Percentiles rank a stretch among this genome's conserved stretches.
Evolutionary conservation across 305 asterid genomes (phyloP).

Genomic region (Solanum hybrid): DNA sequence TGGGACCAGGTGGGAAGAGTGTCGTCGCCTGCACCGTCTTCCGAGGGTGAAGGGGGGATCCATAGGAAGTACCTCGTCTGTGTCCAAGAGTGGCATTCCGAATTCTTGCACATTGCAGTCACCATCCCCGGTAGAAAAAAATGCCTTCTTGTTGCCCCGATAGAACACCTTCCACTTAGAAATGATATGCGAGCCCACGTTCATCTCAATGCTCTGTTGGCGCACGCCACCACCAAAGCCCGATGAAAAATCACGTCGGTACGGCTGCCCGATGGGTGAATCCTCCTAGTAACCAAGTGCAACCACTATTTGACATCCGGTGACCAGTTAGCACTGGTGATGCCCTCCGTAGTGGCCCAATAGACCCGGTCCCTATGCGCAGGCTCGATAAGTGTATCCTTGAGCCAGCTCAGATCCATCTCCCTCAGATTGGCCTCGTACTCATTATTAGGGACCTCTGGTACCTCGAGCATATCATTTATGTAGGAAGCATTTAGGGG

Average conservation of each 20-base stretch:
- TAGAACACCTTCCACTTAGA: neutral
- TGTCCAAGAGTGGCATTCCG: neutral
- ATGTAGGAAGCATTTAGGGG: neutral
- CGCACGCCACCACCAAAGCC: neutral
- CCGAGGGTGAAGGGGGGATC: neutral
- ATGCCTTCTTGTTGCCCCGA: neutral
- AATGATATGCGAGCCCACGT: neutral
- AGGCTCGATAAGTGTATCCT: neutral
- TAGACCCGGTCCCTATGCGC: neutral
- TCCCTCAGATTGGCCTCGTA: neutral
- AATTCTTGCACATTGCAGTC: neutral
- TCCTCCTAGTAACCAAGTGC: neutral
- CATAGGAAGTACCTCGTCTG: neutral
- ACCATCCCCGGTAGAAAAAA: neutral
- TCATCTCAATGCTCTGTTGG: neutral
- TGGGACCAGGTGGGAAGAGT: neutral
- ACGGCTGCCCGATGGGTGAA: rapidly evolving
- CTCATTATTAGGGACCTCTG: neutral
- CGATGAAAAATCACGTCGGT: neutral
- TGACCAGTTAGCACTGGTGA: neutral
- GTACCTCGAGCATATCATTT: neutral
- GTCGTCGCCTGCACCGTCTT: neutral
- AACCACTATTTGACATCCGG: neutral
- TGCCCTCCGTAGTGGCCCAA: neutral
- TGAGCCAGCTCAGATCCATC: neutral